Base-by-base conservation (phyloP, 2,329 filamentous ascomycete species). In the Aspergillus ruber region DNA sequence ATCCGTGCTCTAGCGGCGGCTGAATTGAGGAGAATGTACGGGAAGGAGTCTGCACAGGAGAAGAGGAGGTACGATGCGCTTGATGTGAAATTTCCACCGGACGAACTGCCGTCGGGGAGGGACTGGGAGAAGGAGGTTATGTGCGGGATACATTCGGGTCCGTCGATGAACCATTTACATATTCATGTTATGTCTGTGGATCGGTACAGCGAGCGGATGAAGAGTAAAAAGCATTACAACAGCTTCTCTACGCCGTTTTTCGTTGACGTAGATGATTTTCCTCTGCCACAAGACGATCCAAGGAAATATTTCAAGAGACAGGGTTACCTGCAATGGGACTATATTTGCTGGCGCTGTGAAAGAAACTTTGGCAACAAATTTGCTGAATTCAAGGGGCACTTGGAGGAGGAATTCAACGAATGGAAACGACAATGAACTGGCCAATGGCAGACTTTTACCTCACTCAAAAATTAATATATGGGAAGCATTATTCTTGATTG, bases 121-220 rank as follows among this genome's bases (percentile, higher is more conserved):
- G 83, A 96, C 69, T 97, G 90, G 88, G 69, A 74, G 36, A 71
- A 73, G 10, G 88, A 93, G 21, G 77, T 97, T 43, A 79, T 81
- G 43, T 79, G 83, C 17, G 93, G 93, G 12, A 79, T 95, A 6
- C 93, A 98, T 70, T 86, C 88, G 3, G 82, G 85, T 56, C 93
- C 93, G 3, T 90, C 85, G 47, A 97, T 98, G 93, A 84, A 81
- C 53, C 89, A 97, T 65, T 65, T 97, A 46, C 93, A 98, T 68
- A 76, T 97, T 3, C 93, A 98, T 67, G 82, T 97, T 25, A 70
- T 97, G 48, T 88, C 86, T 35, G 75, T 81, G 15, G 93, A 98
- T 64, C 85, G 88, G 76, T 77, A 82, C 58, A 89, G 85, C 33
- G 77, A 80, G 9, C 78, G 77, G 41, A 56, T 96, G 67, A 88